Evolutionary conservation across 495 filamentous ascomycete species (phyloP), one percentile per base, ranked within the genome.

Genomic region (Hypoxylon cercidicola): DNA sequence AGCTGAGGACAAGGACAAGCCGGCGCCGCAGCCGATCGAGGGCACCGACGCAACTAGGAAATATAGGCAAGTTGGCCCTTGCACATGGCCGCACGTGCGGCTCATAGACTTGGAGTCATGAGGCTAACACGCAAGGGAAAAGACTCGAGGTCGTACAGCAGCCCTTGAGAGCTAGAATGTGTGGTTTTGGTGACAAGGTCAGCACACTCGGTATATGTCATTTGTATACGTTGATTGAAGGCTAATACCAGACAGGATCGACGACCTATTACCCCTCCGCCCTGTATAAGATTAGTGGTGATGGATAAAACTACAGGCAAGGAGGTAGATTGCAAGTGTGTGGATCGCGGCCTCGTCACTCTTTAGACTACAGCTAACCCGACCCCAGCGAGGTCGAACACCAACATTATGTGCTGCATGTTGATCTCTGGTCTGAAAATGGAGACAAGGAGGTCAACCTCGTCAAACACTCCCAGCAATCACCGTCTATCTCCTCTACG

Each of bases 161-260:
- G 72, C 95, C 95, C 48, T 83, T 92, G 63, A 89, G 95, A 53
- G 95, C 95, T 64, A 90, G 95, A 48, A 99, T 99, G 95, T 99
- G 95, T 81, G 95, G 95, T 1, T 99, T 97, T 81, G 95, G 95
- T 54, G 95, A 99, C 76, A 99, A 99, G 85, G 93, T 96, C 74
- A 34, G 81, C 72, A 49, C 53, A 71, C 41, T 63, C 60, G 53
- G 68, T 61, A 15, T 35, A 35, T 59, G 43, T 34, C 21, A 20
- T 28, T 44, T 45, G 20, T 40, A 39, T 35, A 30, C 56, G 46
- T 62, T 34, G 44, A 40, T 30, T 28, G 16, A 51, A 30, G 21
- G 30, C 48, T 64, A 56, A 70, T 46, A 16, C 48, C 21, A 40
- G 52, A 55, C 55, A 97, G 92, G 95, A 99, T 75, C 90, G 95